Percentiles rank a stretch among this genome's conserved stretches.
phyloP scores from a whole-genome alignment of 768 basidiomycete species.

The Hemileccinum impolitum region DNA sequence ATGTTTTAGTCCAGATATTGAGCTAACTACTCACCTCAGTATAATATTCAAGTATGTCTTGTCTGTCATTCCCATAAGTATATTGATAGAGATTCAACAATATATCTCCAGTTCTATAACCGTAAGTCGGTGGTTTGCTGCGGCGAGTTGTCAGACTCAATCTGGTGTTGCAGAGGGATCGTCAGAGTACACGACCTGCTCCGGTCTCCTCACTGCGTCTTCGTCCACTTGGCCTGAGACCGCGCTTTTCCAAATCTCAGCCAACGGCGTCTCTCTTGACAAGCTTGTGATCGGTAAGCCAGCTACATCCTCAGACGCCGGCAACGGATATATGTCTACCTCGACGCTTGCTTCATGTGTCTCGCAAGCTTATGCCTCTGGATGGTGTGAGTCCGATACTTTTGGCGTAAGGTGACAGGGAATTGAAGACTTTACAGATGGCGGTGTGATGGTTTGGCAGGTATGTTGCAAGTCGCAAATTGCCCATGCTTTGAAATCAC shows the following conservation, averaged over 20 bases:
- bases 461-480: conserved; percentile 16
- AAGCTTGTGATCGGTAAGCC: conserved; percentile 82
- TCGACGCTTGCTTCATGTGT: conserved; percentile 57
- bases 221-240: conserved; percentile 40
- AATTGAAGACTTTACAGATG: conserved; percentile 25
- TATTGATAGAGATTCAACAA: not conserved
- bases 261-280: conserved; percentile 52
- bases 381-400: conserved; percentile 10
- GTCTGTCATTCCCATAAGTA: not conserved
- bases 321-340: conserved; percentile 54
- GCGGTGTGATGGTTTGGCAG: conserved; percentile 40
- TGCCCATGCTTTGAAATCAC: not conserved
- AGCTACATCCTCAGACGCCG: conserved; percentile 45
- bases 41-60: conserved; percentile 38
- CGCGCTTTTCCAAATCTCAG: conserved; percentile 45
- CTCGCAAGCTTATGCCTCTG: conserved; percentile 39
- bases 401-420: not conserved
- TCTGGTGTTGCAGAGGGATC: conserved; percentile 29
- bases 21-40: conserved; percentile 23
- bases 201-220: conserved; percentile 36
- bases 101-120: conserved; percentile 17
- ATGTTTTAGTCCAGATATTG: not conserved
- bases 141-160: not conserved
- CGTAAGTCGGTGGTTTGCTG: conserved; percentile 7
- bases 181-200: conserved; percentile 36